These are phyloP conservation scores for Claviceps monticola DNA, from an alignment of 2,329 filamentous ascomycete species.

Conservation along the genomic window DNA sequence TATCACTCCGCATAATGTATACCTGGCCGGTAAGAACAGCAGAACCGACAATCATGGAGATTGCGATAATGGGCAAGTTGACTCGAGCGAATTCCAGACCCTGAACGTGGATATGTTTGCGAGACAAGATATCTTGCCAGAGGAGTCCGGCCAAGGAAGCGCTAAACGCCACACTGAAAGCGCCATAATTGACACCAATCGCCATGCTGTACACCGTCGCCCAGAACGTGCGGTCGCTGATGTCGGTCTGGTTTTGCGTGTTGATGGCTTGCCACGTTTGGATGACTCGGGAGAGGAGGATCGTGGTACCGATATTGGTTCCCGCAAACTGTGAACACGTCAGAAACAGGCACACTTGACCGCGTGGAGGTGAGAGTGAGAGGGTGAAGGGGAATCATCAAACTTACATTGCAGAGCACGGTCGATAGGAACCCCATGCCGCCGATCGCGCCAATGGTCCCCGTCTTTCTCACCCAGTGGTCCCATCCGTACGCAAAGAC, in stretches of 20 bases:
- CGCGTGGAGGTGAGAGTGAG: neutral
- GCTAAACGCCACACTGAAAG: slow-evolving; percentile 59
- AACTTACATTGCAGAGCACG: slow-evolving; percentile 56
- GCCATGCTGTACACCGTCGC: slow-evolving; percentile 64
- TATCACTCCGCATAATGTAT: slow-evolving; percentile 31
- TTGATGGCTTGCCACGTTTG: slow-evolving; percentile 55
- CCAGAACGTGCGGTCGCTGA: slow-evolving; percentile 56
- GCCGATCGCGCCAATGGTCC: slow-evolving; percentile 52
- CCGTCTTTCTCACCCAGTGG: slow-evolving; percentile 56
- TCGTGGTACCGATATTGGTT: slow-evolving; percentile 65
- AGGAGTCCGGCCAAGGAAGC: slow-evolving; percentile 58
- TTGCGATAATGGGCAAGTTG: slow-evolving; percentile 57
- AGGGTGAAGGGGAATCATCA: neutral
- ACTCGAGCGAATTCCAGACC: slow-evolving; percentile 52
- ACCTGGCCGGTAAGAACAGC: slow-evolving; percentile 48
- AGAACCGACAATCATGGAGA: slow-evolving; percentile 52
- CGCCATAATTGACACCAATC: slow-evolving; percentile 60
- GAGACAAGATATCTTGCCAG: slow-evolving; percentile 55
- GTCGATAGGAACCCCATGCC: slow-evolving; percentile 63
- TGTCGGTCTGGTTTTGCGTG: slow-evolving; percentile 26
- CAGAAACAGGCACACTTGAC: neutral
- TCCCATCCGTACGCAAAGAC: slow-evolving; percentile 64
- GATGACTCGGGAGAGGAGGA: slow-evolving; percentile 56
- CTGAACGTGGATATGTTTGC: slow-evolving; percentile 54
- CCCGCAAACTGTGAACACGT: slow-evolving; percentile 46